Conservation (phyloP, 73 alveolate genomes). For the Tetrahymena elliotti region DNA sequence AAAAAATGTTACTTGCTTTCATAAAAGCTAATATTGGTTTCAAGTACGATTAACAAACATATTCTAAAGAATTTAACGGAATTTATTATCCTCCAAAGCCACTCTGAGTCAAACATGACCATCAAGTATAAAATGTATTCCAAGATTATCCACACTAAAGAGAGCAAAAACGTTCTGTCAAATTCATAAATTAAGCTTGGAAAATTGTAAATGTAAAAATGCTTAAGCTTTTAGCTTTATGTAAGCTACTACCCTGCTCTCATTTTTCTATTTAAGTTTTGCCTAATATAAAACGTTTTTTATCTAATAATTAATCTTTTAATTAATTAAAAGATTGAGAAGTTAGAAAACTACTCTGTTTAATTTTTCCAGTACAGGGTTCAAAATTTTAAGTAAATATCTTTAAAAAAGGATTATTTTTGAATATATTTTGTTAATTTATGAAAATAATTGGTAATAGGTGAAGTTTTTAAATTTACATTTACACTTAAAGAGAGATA, state of each 20-base stretch:
- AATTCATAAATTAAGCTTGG: neutral
- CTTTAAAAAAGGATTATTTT: no score
- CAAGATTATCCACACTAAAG: neutral
- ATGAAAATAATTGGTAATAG: no score
- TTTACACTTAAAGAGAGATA: no score
- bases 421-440: no score
- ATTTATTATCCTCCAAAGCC: neutral
- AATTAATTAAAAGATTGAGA: no score
- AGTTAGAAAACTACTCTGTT: no score
- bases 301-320: no score
- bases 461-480: no score
- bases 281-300: neutral
- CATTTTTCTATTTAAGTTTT: neutral
- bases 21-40: neutral
- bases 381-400: no score
- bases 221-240: neutral
- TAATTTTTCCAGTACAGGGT: no score
- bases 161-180: neutral
- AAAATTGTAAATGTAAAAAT: neutral
- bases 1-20: neutral
- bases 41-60: neutral
- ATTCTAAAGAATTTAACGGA: neutral
- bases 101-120: neutral
- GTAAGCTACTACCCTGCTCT: neutral
- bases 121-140: neutral